Evolutionary conservation across 1,284 basidiomycete species (phyloP).

Genomic region (Pseudozyma hubeiensis): DNA sequence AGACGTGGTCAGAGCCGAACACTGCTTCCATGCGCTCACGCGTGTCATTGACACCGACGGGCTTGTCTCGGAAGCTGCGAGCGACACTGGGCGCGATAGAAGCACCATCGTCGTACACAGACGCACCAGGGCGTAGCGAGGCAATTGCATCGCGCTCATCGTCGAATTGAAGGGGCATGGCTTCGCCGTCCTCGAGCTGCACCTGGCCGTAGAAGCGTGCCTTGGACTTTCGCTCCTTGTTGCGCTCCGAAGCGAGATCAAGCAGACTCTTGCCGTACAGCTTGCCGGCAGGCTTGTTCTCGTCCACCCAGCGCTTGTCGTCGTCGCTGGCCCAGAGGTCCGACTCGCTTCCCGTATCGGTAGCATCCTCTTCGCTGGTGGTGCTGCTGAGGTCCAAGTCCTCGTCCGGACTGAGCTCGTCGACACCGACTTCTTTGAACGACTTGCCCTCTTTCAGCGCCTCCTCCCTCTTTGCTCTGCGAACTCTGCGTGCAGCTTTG

Average conservation of each 20-base stretch:
- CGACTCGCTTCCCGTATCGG: conserved; percentile 41
- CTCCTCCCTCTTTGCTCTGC: conserved; percentile 47
- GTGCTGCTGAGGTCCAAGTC: conserved; percentile 57
- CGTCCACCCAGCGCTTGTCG: conserved; percentile 60
- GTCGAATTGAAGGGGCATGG: conserved; percentile 29
- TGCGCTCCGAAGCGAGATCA: conserved; percentile 50
- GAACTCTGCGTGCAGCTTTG: conserved; percentile 50
- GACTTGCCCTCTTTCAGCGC: conserved; percentile 48
- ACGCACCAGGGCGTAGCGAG: conserved; percentile 16
- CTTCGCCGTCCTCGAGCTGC: conserved; percentile 45
- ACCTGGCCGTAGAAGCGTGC: conserved; percentile 63
- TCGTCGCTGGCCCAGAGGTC: conserved; percentile 54
- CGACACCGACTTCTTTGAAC: conserved; percentile 51
- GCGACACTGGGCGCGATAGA: conserved; percentile 51
- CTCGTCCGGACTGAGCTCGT: conserved; percentile 61
- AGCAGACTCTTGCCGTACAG: conserved; percentile 65
- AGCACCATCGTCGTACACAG: conserved; percentile 36
- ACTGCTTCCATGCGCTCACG: conserved; percentile 64
- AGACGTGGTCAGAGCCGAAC: conserved; percentile 57
- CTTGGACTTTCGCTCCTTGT: conserved; percentile 38
- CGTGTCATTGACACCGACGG: conserved; percentile 64
- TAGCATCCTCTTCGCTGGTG: conserved; percentile 37
- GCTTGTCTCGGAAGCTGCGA: conserved; percentile 56
- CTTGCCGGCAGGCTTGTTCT: conserved; percentile 61
- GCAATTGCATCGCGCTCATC: conserved; percentile 9